Percentiles rank a stretch among this genome's conserved stretches.
These are phyloP conservation scores for Trichaptum fuscoviolaceum DNA, from an alignment of 768 basidiomycete species.

Conservation along the genomic window DNA sequence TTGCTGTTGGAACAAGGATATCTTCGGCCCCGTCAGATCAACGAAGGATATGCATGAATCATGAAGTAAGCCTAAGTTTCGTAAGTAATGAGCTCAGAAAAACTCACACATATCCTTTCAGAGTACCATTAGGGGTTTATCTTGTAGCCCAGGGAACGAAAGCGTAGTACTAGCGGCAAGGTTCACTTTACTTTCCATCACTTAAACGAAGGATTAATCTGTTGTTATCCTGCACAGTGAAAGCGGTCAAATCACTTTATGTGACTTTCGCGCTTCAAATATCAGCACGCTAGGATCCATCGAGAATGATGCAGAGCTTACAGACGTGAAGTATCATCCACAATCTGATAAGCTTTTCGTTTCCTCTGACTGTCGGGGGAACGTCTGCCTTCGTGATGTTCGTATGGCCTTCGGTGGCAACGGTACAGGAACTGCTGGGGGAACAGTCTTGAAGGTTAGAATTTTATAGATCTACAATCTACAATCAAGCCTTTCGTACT, in stretches of 20 bases:
- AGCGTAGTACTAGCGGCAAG: slow-evolving; percentile 67
- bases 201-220: too few species aligned
- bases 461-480: not conserved
- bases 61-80: slow-evolving; percentile 7
- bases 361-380: slow-evolving; percentile 54
- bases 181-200: slow-evolving; percentile 27
- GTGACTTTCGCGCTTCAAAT: slow-evolving; percentile 47
- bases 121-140: slow-evolving; percentile 62
- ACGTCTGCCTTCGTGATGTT: slow-evolving; percentile 61
- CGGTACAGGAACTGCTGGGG: not conserved
- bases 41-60: slow-evolving; percentile 1
- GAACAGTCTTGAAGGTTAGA: not conserved
- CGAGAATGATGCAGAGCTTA: slow-evolving; percentile 51
- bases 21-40: not conserved
- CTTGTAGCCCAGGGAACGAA: slow-evolving; percentile 63
- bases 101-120: slow-evolving; percentile 20
- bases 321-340: slow-evolving; percentile 65
- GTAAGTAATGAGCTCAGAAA: not conserved
- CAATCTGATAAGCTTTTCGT: slow-evolving; percentile 62
- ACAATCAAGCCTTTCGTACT: not conserved
- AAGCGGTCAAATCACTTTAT: slow-evolving; percentile 60
- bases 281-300: slow-evolving; percentile 45
- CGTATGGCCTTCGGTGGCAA: slow-evolving; percentile 68
- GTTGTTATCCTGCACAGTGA: slow-evolving; percentile 39
- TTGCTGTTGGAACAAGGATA: slow-evolving; percentile 24